A percentile compares a stretch with the other conserved stretches of the same genome.
These are phyloP conservation scores for Sicyos baderoa DNA, from an alignment of 306 rosid species.

Conservation along the genomic window DNA sequence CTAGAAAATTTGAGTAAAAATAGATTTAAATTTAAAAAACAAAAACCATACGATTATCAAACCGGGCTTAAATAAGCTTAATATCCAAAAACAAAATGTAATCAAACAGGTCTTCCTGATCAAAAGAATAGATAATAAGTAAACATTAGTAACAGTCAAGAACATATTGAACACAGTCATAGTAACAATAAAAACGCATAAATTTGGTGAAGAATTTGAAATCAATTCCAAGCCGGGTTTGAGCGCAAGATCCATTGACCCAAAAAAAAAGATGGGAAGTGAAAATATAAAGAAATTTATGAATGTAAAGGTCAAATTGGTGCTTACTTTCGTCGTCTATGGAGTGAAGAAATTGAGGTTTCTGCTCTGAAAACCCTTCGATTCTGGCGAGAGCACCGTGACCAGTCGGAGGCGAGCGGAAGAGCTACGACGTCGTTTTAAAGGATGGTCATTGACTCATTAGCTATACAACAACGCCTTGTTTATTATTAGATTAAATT, in stretches of 20 bases:
- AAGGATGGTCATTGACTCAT: neutral
- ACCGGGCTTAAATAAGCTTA: neutral
- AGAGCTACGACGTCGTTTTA: conserved; percentile 6
- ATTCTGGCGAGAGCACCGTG: neutral
- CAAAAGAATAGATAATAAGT: neutral
- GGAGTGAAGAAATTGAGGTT: conserved; percentile 5
- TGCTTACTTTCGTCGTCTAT: neutral
- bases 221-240: neutral
- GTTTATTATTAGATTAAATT: no score
- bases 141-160: neutral
- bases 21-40: no score
- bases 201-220: neutral
- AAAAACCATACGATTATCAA: no score
- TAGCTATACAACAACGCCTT: neutral
- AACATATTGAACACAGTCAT: neutral
- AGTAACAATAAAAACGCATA: neutral
- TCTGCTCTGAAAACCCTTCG: neutral
- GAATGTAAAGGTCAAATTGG: neutral
- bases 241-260: neutral
- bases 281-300: neutral
- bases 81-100: neutral
- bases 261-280: neutral
- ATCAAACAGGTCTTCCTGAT: neutral
- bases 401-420: neutral
- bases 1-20: no score